Percentiles rank a stretch among this genome's conserved stretches.
These are phyloP conservation scores for Arthrobotrys sinensis DNA, from an alignment of 2,329 filamentous ascomycete genomes.

Conservation along the genomic window DNA sequence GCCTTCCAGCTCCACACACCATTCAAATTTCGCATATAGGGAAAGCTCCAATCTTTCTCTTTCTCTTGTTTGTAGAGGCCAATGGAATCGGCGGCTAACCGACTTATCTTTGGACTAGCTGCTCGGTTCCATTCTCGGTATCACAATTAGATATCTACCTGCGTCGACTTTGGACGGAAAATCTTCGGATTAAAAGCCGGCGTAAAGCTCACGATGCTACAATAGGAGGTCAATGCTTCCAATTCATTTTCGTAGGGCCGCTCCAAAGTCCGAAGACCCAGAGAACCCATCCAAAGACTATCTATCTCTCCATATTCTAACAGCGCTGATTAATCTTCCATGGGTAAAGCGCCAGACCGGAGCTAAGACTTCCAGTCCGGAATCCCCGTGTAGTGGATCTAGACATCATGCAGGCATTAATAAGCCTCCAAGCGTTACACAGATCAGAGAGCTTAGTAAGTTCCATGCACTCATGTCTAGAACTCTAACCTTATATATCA, in stretches of 20 bases:
- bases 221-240: neutral
- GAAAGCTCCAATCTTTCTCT: neutral
- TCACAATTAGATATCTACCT: neutral
- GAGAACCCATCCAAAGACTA: neutral
- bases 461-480: conserved; percentile 3
- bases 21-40: neutral
- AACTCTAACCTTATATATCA: conserved; percentile 20
- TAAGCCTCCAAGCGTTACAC: conserved; percentile 24
- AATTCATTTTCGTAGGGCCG: too few relatives aligned
- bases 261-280: too few relatives aligned
- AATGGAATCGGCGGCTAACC: neutral
- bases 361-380: neutral
- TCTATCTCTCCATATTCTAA: neutral
- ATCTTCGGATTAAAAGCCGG: neutral
- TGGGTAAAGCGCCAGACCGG: neutral
- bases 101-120: neutral
- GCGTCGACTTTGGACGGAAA: neutral
- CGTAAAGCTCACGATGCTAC: neutral
- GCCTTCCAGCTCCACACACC: neutral
- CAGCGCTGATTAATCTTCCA: neutral
- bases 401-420: conserved; percentile 6
- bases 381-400: conserved; percentile 9
- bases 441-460: neutral
- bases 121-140: neutral
- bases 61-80: neutral